phyloP scores from a whole-genome alignment of 106 monocot genomes.

The Triglochin maritima region DNA sequence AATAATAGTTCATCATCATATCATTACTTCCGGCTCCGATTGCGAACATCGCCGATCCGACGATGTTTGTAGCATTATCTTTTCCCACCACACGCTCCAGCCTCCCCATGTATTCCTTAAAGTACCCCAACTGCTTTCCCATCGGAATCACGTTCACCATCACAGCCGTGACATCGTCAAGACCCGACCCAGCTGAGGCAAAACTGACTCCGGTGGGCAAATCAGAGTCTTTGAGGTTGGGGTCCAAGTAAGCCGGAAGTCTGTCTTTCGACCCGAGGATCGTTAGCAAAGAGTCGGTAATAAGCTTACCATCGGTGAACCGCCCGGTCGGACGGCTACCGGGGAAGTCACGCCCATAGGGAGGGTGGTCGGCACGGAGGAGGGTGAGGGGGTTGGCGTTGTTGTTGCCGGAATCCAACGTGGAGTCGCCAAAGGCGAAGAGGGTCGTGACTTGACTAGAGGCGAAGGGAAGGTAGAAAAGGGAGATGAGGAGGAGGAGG shows the following conservation, averaged over 20 bases:
- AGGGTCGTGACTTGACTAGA: conserved; percentile 13
- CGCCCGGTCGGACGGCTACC: conserved; percentile 25
- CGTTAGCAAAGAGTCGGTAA: conserved; percentile 20
- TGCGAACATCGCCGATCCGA: conserved; percentile 10
- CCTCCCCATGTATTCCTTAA: conserved; percentile 6
- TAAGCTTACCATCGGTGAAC: conserved; percentile 30
- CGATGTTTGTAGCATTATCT: background rate
- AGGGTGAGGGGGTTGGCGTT: conserved; percentile 12
- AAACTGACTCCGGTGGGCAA: conserved; percentile 36
- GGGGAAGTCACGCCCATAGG: conserved; percentile 34
- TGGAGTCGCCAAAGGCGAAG: conserved; percentile 44
- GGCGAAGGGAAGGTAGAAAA: background rate
- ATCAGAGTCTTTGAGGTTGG: conserved; percentile 5
- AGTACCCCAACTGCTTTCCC: conserved; percentile 18
- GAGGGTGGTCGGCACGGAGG: conserved; percentile 28
- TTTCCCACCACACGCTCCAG: background rate
- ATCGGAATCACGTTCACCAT: conserved; percentile 10
- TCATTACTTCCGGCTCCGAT: conserved; percentile 28
- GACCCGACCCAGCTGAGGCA: conserved; percentile 41
- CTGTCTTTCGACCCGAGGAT: conserved; percentile 16
- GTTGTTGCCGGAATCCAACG: conserved; percentile 46
- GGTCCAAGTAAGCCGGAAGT: conserved; percentile 20
- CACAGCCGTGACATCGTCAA: conserved; percentile 27
- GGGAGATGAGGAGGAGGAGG: conserved; percentile 2
- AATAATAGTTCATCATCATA: conserved; percentile 20